Conservation (phyloP, 2,329 filamentous ascomycete species). For the Fusarium tanahbumbuense region DNA sequence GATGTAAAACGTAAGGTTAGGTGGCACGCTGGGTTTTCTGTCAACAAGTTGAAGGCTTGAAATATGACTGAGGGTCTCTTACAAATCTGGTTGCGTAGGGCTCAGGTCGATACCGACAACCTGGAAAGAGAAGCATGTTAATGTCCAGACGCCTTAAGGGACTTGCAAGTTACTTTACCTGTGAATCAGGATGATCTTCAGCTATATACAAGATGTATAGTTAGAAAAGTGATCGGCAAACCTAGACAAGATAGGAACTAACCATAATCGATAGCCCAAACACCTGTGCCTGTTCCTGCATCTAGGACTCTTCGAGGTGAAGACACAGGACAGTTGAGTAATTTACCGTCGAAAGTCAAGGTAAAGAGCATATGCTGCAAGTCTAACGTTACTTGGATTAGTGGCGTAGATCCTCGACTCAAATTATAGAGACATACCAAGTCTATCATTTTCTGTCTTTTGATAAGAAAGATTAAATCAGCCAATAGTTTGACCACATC, state of each 20-base stretch:
- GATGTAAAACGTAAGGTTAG: constrained; percentile 62
- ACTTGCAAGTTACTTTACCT: constrained; percentile 21
- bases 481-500: background rate
- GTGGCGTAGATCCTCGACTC: background rate
- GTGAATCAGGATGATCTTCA: constrained; percentile 48
- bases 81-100: constrained; percentile 56
- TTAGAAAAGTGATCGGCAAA: accelerated
- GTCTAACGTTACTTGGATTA: constrained; percentile 40
- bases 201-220: background rate
- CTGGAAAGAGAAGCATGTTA: constrained; percentile 1
- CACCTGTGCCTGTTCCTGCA: constrained; percentile 61
- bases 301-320: constrained; percentile 54
- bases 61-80: background rate
- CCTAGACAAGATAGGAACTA: accelerated
- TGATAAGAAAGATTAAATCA: background rate
- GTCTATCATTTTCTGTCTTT: constrained; percentile 1
- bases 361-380: constrained; percentile 53
- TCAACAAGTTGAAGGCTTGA: background rate
- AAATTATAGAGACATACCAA: background rate
- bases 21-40: constrained; percentile 53
- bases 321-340: constrained; percentile 46
- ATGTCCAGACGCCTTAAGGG: background rate
- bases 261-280: constrained; percentile 58
- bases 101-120: constrained; percentile 57
- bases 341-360: constrained; percentile 48